Evolutionary conservation across 1,284 basidiomycete genomes (phyloP).

Genomic region (Fomitopsis pinicola): DNA sequence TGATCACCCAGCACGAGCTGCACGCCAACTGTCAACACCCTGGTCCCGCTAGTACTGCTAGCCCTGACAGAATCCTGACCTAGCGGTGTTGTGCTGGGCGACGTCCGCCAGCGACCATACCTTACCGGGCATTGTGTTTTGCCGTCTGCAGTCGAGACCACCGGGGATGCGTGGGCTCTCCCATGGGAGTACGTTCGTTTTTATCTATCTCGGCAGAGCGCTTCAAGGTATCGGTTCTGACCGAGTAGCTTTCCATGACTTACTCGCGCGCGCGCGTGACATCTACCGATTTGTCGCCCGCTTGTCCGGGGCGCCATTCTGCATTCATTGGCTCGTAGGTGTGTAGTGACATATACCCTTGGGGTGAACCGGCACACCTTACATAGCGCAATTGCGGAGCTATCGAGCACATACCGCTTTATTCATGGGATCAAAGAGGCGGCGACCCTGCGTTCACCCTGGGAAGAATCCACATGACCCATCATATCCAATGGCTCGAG

Average conservation of each 20-base stretch:
- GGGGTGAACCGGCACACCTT: background rate
- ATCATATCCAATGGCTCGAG: no score
- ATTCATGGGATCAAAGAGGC: no score
- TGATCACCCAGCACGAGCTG: slow-evolving; percentile 86
- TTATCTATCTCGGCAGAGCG: background rate
- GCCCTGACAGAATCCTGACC: background rate
- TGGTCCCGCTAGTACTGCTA: background rate
- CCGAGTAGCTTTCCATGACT: background rate
- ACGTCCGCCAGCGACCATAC: background rate
- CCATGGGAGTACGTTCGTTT: background rate
- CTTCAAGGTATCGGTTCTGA: background rate
- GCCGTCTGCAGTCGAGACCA: background rate
- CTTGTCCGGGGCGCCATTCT: background rate
- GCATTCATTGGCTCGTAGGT: background rate
- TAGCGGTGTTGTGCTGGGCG: background rate
- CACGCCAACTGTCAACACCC: background rate
- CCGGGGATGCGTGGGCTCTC: background rate
- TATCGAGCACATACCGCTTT: no score
- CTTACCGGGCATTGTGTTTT: background rate
- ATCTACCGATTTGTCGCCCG: background rate
- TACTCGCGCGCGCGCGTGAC: background rate
- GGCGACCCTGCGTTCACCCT: no score
- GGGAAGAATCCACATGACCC: no score
- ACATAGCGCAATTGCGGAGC: background rate
- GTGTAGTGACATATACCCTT: background rate